Percentiles rank a stretch among this genome's conserved stretches.
Conservation (phyloP, 2,329 filamentous ascomycete species). For the Graphilbum fragrans region DNA sequence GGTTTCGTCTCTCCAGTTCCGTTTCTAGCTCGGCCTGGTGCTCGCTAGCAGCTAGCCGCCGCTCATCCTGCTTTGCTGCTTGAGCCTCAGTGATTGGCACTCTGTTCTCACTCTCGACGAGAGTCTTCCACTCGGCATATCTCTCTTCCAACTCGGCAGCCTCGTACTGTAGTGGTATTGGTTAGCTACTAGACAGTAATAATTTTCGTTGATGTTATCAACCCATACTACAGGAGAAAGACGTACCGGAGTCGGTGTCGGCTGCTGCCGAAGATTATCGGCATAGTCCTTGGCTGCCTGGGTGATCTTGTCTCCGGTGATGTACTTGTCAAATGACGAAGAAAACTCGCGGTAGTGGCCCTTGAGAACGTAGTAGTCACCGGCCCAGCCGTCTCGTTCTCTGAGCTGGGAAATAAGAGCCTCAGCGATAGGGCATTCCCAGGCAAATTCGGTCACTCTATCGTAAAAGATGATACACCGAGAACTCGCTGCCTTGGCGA, state of each 20-base stretch:
- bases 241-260: conserved; percentile 21
- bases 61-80: conserved; percentile 25
- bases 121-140: conserved; percentile 33
- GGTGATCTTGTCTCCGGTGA: conserved; percentile 29
- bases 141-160: conserved; percentile 19
- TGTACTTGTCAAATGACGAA: conserved; percentile 37
- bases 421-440: conserved; percentile 38
- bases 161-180: conserved; percentile 8
- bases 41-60: conserved; percentile 25
- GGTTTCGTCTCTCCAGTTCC: conserved; percentile 33
- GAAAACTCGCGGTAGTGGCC: conserved; percentile 45
- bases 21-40: conserved; percentile 36
- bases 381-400: conserved; percentile 30
- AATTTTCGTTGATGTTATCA: background rate
- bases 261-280: conserved; percentile 23
- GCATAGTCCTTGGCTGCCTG: conserved; percentile 26
- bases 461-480: conserved; percentile 42
- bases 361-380: conserved; percentile 41
- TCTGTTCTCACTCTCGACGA: conserved; percentile 30
- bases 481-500: conserved; percentile 32
- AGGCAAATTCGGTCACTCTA: conserved; percentile 32
- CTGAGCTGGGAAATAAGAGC: conserved; percentile 32
- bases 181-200: conserved; percentile 5
- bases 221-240: too few species aligned
- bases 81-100: conserved; percentile 23